Base-by-base conservation (phyloP, 768 basidiomycete genomes). In the Lentinula lateritia region DNA sequence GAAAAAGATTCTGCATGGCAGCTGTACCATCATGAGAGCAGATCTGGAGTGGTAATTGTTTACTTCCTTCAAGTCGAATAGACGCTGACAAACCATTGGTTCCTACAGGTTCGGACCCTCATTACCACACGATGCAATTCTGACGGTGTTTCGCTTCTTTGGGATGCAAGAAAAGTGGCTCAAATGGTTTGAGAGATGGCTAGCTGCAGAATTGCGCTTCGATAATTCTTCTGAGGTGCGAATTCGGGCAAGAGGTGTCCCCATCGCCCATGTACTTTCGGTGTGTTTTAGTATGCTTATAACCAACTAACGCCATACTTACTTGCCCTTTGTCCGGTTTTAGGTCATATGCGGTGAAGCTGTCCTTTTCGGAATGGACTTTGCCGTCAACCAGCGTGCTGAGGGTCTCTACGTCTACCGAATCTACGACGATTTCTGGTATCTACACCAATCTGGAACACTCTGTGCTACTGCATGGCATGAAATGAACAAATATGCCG, bases 401-500 rank as follows among this genome's bases (percentile, higher is more conserved):
- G 59, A 73, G 20, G 78, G 78, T 3, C 64, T 82, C 10, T 77
- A 71, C 65, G 71, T 82, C 15, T 74, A 80, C 55, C 71, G 78
- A 55, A 75, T 80, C 67, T 77, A 80, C 64, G 78, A 81, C 57
- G 79, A 82, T 57, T 66, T 81, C 6, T 81, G 78, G 78, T 63
- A 80, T 16, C 79, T 75, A 75, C 72, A 76, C 52, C 64, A 73
- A 0, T 66, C 75, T 16, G 62, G 71, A 5, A 46, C 61, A 34
- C 73, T 72, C 55, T 75, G 75, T 36, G 74, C 69, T 7, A 56
- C 66, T 2, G 79, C 72, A 0, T 81, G 78, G 78, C 67, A 64
- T 43, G 78, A 74, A 66, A 78, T 81, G 75, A 72, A 75, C 16
- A 61, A 63, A n/a, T 81, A 75, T 54, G 77, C 76, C 4, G 56